Evolutionary conservation across 148 eudicot genomes (phyloP).

Genomic region (Dysphania ambrosioides): DNA sequence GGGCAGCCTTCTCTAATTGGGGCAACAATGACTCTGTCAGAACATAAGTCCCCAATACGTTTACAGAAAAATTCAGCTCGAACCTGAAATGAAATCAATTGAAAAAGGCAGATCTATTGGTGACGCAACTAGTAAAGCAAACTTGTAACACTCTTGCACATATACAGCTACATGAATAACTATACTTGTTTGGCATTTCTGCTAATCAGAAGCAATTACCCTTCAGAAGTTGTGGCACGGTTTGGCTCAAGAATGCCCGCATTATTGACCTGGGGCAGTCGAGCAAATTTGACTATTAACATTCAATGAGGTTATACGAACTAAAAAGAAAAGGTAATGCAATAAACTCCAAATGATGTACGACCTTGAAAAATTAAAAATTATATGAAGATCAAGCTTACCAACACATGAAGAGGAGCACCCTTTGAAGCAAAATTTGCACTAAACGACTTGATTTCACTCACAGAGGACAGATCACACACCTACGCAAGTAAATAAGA

Average conservation of each 20-base stretch:
- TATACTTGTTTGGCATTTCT: not conserved
- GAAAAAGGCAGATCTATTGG: slow-evolving; percentile 13
- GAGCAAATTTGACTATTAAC: slow-evolving; percentile 9
- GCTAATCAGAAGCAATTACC: slow-evolving; percentile 34
- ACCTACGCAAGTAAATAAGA: slow-evolving; percentile 39
- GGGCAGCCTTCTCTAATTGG: slow-evolving; percentile 77
- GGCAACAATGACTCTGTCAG: slow-evolving; percentile 79
- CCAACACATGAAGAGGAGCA: slow-evolving; percentile 77
- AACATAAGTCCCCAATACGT: slow-evolving; percentile 76
- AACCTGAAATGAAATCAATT: slow-evolving; percentile 36
- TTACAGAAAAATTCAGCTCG: slow-evolving; percentile 88
- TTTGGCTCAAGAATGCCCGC: slow-evolving; percentile 73
- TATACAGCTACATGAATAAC: not conserved
- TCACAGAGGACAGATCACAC: slow-evolving; percentile 83
- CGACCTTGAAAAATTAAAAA: not conserved
- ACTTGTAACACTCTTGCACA: not conserved
- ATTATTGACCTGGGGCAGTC: slow-evolving; percentile 67
- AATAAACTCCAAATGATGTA: not conserved
- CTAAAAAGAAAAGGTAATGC: not conserved
- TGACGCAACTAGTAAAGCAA: not conserved
- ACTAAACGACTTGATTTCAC: slow-evolving; percentile 67
- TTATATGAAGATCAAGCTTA: slow-evolving; percentile 25
- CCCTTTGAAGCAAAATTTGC: slow-evolving; percentile 56
- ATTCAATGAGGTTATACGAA: not conserved
- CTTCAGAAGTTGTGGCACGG: slow-evolving; percentile 64